Base-by-base conservation (phyloP, 208 protist species). In the Leishmania major region DNA sequence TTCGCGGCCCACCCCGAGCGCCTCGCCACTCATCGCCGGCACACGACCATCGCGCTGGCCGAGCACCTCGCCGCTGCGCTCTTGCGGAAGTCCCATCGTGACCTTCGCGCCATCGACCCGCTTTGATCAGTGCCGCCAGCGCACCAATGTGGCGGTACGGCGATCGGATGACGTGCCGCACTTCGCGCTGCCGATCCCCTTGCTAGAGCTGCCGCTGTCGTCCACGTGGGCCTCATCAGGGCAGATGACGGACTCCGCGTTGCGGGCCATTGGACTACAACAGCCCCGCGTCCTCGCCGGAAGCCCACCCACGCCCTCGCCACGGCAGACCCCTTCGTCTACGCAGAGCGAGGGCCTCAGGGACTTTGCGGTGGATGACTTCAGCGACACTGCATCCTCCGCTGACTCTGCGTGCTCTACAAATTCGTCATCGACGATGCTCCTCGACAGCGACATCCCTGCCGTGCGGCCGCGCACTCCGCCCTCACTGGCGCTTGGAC, bases 41-140 rank as follows among this genome's bases (percentile, higher is more conserved):
- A 43, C 69, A 7, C 45, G 64, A 8, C 28, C 78, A 7, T 4
- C 22, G 22, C 43, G 11, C 1, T 67, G 60, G 47, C 25, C n/a
- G 53, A 51, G 59, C 25, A 40, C 25, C 37, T 19, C 53, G 8
- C 25, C 28, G 22, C 37, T 31, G 37, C 43, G 35, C 19, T 5
- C 22, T 59, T 35, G 53, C 43, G 49, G 49, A 22, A 51, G 37
- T 13, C 22, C 37, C 17, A 51, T 64, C 31, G 81, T 85, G 3
- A 78, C 81, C 55, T 85, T 85, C 57, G 59, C 76, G 8, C 73
- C 78, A 1, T 79, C 85, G 15, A 76, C 79, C 40, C 72, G 53
- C 11, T 85, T 85, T 57, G 73, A 77, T 37, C 0, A n/a, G 40
- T 81, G 79, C 51, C 59, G 73, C 47, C 81, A 85, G 69, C 76